Conservation (phyloP, 2,329 filamentous ascomycete species). For the Elsinoe fawcettii region DNA sequence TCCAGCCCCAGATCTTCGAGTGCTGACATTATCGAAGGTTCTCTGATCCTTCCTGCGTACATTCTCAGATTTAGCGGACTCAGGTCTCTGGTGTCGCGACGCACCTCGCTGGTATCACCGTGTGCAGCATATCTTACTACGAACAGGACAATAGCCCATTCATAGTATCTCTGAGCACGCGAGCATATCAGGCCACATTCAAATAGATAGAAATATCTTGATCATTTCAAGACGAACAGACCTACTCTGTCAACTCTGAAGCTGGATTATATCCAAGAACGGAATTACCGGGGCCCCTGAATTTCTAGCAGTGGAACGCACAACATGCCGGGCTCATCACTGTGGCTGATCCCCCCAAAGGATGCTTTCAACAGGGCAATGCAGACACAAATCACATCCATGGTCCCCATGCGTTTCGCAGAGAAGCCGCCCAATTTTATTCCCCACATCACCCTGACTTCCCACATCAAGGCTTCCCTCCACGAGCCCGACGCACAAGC, state of each 20-base stretch:
- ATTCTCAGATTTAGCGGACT: too few species aligned
- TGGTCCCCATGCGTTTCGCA: conserved; percentile 30
- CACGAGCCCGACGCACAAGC: conserved; percentile 28
- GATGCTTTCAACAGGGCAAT: conserved; percentile 29
- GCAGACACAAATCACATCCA: conserved; percentile 29
- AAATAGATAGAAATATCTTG: too few species aligned
- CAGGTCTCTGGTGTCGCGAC: too few species aligned
- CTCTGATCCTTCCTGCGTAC: too few species aligned
- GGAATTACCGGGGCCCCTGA: neutral
- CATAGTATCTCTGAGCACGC: too few species aligned
- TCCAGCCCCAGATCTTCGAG: neutral
- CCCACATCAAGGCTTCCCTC: conserved; percentile 26
- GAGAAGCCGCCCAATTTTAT: conserved; percentile 27
- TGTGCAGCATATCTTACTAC: too few species aligned
- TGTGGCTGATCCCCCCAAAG: conserved; percentile 35
- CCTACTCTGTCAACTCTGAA: too few species aligned
- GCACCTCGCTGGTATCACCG: too few species aligned
- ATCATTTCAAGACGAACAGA: too few species aligned
- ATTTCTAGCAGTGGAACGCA: neutral
- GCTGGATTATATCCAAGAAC: too few species aligned
- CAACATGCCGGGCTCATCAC: conserved; percentile 35
- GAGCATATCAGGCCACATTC: too few species aligned
- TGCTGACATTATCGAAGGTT: neutral
- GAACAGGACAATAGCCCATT: too few species aligned
- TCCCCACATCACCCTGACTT: conserved; percentile 38